Percentiles rank a stretch among this genome's conserved stretches.
Evolutionary conservation across 2,329 filamentous ascomycete genomes (phyloP).

Genomic region (Dryadomyces quercus-mongolicae): DNA sequence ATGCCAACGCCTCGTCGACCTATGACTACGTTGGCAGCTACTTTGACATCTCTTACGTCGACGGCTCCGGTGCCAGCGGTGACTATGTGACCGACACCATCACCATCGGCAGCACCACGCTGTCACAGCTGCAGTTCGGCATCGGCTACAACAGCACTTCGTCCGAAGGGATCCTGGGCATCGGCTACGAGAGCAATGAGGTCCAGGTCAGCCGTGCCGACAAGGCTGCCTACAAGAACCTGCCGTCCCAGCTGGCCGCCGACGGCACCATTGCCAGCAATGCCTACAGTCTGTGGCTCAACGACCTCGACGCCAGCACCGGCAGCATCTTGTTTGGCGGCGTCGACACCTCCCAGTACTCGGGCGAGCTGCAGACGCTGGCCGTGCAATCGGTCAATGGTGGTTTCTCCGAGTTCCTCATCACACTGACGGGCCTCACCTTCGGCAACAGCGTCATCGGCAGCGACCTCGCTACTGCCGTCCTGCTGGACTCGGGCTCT

Average conservation of each 20-base stretch:
- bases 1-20: slow-evolving; percentile 60
- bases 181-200: slow-evolving; percentile 74
- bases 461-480: slow-evolving; percentile 41
- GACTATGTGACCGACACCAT: slow-evolving; percentile 73
- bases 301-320: slow-evolving; percentile 53
- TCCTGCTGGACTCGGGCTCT: slow-evolving; percentile 60
- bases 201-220: slow-evolving; percentile 51
- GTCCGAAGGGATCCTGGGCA: slow-evolving; percentile 66
- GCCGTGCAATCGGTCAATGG: slow-evolving; percentile 48
- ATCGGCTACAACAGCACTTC: slow-evolving; percentile 53
- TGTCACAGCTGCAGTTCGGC: slow-evolving; percentile 56
- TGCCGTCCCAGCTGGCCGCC: slow-evolving; percentile 52
- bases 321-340: slow-evolving; percentile 67
- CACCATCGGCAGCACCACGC: slow-evolving; percentile 35
- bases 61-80: slow-evolving; percentile 64
- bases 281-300: slow-evolving; percentile 65
- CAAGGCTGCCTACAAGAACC: slow-evolving; percentile 48
- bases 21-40: slow-evolving; percentile 60
- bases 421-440: slow-evolving; percentile 52
- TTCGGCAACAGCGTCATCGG: slow-evolving; percentile 30
- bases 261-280: slow-evolving; percentile 50
- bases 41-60: slow-evolving; percentile 83
- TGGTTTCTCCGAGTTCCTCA: slow-evolving; percentile 49
- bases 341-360: slow-evolving; percentile 54
- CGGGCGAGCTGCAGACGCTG: slow-evolving; percentile 50